Percentiles rank a stretch among this genome's conserved stretches.
Evolutionary conservation across 1,139 yeast genomes (phyloP).

Genomic region (Taiozyma sp.): DNA sequence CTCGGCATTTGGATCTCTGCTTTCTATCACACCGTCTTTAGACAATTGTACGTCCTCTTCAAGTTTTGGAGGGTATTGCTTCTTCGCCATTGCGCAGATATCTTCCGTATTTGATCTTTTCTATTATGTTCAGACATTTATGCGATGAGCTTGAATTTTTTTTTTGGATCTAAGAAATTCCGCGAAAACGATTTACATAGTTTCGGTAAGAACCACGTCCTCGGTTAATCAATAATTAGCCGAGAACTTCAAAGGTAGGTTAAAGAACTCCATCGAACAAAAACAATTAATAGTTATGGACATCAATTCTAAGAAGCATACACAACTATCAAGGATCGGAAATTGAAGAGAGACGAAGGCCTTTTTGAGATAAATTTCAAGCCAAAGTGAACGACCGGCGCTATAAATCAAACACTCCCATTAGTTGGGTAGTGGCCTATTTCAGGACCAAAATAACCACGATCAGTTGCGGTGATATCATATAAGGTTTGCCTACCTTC

Average conservation of each 20-base stretch:
- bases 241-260: no score
- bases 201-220: background rate
- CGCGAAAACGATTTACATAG: background rate
- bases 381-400: background rate
- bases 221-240: background rate
- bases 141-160: conserved; percentile 23
- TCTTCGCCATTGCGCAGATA: conserved; percentile 58
- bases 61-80: conserved; percentile 51
- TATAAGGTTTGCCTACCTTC: conserved; percentile 20
- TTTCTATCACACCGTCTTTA: conserved; percentile 15
- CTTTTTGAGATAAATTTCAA: no score
- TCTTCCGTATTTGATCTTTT: background rate
- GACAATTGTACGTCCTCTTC: conserved; percentile 30
- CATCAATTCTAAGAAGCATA: background rate
- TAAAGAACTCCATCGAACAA: no score
- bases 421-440: conserved; percentile 32
- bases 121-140: background rate
- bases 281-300: no score
- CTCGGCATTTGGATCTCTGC: conserved; percentile 55
- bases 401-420: background rate
- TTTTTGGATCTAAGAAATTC: conserved; percentile 1
- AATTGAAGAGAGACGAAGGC: background rate
- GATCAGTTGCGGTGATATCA: conserved; percentile 28
- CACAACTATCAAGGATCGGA: background rate
- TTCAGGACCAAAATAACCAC: conserved; percentile 45